These are phyloP conservation scores for Aspergillus sp. DNA, from an alignment of 2,329 filamentous ascomycete genomes.

Conservation along the genomic window DNA sequence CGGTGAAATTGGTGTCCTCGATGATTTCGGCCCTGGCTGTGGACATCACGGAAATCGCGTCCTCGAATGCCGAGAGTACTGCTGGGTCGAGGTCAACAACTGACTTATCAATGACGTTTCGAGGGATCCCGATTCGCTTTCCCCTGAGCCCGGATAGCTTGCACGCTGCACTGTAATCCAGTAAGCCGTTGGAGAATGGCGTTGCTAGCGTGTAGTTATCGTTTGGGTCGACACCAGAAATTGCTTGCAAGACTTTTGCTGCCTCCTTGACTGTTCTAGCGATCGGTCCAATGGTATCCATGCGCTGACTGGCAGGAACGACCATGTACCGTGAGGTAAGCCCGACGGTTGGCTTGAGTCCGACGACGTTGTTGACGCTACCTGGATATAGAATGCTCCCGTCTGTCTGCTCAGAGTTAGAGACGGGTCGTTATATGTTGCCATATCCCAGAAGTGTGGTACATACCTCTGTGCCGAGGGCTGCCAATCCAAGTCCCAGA, in stretches of 20 bases:
- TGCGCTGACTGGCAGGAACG: conserved; percentile 53
- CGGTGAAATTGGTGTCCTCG: conserved; percentile 51
- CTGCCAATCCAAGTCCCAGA: conserved; percentile 50
- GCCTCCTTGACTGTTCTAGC: conserved; percentile 51
- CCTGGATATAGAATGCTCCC: conserved; percentile 54
- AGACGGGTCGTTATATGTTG: no score
- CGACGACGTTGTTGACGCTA: conserved; percentile 51
- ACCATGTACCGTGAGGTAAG: conserved; percentile 51
- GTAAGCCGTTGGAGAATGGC: conserved; percentile 42
- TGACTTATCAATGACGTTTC: conserved; percentile 44
- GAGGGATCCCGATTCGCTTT: conserved; percentile 55
- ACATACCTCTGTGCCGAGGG: conserved; percentile 49
- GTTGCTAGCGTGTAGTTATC: conserved; percentile 53
- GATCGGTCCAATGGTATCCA: conserved; percentile 51
- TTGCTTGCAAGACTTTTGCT: conserved; percentile 48
- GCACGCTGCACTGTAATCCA: conserved; percentile 54
- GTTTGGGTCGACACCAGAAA: conserved; percentile 44
- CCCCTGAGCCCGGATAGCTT: conserved; percentile 44
- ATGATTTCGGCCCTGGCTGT: conserved; percentile 52
- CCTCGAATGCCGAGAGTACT: conserved; percentile 47
- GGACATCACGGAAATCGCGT: conserved; percentile 44
- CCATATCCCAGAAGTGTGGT: background rate
- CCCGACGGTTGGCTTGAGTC: conserved; percentile 59
- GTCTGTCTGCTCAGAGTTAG: conserved; percentile 35
- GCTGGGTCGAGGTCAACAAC: conserved; percentile 25